Evolutionary conservation across 164 flowering plant species (phyloP).

Genomic region (Tinospora cordifolia): DNA sequence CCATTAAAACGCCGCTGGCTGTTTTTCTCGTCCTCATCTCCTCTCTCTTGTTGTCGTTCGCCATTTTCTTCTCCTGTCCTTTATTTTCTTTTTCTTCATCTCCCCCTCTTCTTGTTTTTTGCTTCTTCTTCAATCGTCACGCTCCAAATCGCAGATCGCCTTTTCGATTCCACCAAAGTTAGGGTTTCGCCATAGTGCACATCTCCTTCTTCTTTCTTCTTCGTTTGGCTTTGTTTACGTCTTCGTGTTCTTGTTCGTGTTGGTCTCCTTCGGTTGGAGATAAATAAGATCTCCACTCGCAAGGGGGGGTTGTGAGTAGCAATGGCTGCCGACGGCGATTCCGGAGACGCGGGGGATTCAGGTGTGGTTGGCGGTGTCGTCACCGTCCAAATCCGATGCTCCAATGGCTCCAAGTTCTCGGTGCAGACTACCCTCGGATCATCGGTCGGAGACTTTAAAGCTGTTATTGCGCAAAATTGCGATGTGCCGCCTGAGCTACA

Average conservation of each 20-base stretch:
- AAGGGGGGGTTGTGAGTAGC: neutral
- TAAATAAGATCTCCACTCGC: neutral
- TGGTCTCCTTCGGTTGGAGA: neutral
- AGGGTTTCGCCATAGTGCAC: neutral
- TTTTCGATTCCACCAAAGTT: neutral
- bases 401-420: conserved; percentile 52
- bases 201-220: neutral
- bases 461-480: conserved; percentile 28
- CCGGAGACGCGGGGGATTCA: conserved; percentile 19
- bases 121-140: neutral
- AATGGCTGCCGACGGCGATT: conserved; percentile 13
- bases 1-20: neutral
- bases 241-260: neutral
- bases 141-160: neutral
- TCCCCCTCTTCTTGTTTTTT: neutral
- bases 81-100: too few relatives aligned
- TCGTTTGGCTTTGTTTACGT: neutral
- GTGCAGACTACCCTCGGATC: conserved; percentile 36
- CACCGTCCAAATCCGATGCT: conserved; percentile 42
- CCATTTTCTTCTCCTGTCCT: neutral
- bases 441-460: conserved; percentile 41
- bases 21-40: neutral
- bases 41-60: neutral
- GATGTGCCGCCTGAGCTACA: conserved; percentile 53
- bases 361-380: conserved; percentile 26